Percentiles rank a stretch among this genome's conserved stretches.
These are phyloP conservation scores for Punctularia strigosozonata DNA, from an alignment of 768 basidiomycete genomes.

Conservation along the genomic window DNA sequence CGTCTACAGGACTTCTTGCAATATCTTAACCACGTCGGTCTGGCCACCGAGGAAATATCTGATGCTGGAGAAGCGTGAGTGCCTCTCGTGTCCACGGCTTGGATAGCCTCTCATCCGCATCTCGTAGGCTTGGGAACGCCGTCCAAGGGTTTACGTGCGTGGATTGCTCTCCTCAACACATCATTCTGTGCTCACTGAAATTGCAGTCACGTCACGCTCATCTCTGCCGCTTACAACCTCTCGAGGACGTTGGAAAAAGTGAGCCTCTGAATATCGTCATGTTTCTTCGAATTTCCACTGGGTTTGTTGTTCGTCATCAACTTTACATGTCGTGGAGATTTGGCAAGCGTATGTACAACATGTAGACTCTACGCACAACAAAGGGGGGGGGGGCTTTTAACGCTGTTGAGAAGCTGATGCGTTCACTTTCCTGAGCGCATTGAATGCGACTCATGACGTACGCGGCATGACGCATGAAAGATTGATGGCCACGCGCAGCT, in stretches of 20 bases:
- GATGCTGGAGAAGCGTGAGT: slow-evolving; percentile 74
- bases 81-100: background rate
- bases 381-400: too few relatives aligned
- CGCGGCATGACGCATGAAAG: too few relatives aligned
- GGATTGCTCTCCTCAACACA: background rate
- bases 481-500: too few relatives aligned
- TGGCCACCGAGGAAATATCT: slow-evolving; percentile 81
- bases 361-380: too few relatives aligned
- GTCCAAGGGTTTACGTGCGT: slow-evolving; percentile 86
- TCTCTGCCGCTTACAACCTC: slow-evolving; percentile 76
- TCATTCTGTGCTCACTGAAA: slow-evolving; percentile 2
- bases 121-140: slow-evolving; percentile 63
- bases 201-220: slow-evolving; percentile 67
- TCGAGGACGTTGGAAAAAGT: slow-evolving; percentile 40
- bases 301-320: too few relatives aligned
- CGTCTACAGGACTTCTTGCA: slow-evolving; percentile 58
- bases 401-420: too few relatives aligned
- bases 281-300: too few relatives aligned
- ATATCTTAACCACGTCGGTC: slow-evolving; percentile 78
- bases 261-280: slow-evolving; percentile 13
- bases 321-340: too few relatives aligned
- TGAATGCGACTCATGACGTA: too few relatives aligned
- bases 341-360: too few relatives aligned
- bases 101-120: slow-evolving; percentile 4
- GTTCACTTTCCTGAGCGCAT: too few relatives aligned